These are phyloP conservation scores for Neurospora sp. DNA, from an alignment of 495 filamentous ascomycete genomes.

Conservation along the genomic window DNA sequence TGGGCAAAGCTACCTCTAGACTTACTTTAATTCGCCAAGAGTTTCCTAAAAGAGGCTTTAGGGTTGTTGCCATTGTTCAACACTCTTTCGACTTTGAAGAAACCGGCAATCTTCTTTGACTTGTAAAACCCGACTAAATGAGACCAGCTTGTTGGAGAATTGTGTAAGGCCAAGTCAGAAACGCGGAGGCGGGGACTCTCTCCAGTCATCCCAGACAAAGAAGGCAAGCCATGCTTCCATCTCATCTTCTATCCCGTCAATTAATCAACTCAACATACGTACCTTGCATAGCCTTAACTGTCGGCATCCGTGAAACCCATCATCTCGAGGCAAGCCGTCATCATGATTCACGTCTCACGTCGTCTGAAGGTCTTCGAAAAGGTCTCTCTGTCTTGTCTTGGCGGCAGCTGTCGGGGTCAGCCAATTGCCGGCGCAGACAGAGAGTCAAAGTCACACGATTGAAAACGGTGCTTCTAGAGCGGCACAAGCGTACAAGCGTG, in stretches of 20 bases:
- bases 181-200: background rate
- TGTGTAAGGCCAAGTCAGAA: background rate
- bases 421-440: background rate
- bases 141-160: background rate
- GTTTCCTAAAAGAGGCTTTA: background rate
- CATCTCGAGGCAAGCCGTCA: background rate
- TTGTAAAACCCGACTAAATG: background rate
- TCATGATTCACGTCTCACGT: background rate
- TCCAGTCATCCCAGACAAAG: background rate
- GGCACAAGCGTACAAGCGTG: background rate
- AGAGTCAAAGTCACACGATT: background rate
- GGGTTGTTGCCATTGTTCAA: background rate
- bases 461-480: background rate
- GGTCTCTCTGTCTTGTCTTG: background rate
- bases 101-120: background rate
- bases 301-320: background rate
- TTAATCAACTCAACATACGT: background rate
- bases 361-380: background rate
- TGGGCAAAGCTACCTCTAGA: background rate
- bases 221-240: background rate
- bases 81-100: background rate
- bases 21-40: background rate
- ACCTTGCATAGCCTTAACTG: background rate
- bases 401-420: background rate
- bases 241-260: background rate